Evolutionary conservation across 129 eudicot species (phyloP), one percentile per base, ranked within the genome.

Genomic region (Tagetes patula): DNA sequence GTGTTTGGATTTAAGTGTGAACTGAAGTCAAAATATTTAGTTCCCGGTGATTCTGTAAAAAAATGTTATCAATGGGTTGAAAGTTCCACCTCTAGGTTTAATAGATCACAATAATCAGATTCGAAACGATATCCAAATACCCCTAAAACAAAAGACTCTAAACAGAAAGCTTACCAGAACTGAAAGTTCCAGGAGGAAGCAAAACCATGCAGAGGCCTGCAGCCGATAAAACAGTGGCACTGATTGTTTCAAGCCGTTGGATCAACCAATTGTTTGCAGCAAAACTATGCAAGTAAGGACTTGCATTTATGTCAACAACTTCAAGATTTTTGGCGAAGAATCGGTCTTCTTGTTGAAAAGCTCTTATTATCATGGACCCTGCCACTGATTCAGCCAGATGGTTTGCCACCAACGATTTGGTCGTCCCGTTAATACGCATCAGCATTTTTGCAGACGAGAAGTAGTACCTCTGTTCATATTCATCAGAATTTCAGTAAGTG

Each of bases 221-320:
- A 41, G 85, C 87, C 47, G 96, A 76, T 42, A 95, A 85, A 73
- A 95, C 87, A 14, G 80, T 36, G 64, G 97, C 96, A 70, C 88
- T 79, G 58, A 95, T 83, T 41, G 73, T 74, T 79, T 90, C 97
- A 10, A 95, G 82, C 73, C 99, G 84, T 79, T 81, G 94, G 67
- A 90, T 88, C 82, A 95, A 70, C 99, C 99, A 95, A 79, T 90
- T 94, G 75, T 81, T 90, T 39, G 99, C 96, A 42, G 99, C 82
- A 74, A 90, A 88, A 70, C 76, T 86, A 82, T 95, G 94, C 81
- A 88, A 83, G 78, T 74, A 95, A 42, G 99, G 96, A 59, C 85
- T 86, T 38, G 91, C 93, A 83, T 95, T 90, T 77, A 77, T 85
- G 70, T 95, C 99, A 46, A 90, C 83, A 12, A 95, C 88, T 31